Evolutionary conservation across 257 asterid genomes (phyloP).

Genomic region (Solanum piurae): DNA sequence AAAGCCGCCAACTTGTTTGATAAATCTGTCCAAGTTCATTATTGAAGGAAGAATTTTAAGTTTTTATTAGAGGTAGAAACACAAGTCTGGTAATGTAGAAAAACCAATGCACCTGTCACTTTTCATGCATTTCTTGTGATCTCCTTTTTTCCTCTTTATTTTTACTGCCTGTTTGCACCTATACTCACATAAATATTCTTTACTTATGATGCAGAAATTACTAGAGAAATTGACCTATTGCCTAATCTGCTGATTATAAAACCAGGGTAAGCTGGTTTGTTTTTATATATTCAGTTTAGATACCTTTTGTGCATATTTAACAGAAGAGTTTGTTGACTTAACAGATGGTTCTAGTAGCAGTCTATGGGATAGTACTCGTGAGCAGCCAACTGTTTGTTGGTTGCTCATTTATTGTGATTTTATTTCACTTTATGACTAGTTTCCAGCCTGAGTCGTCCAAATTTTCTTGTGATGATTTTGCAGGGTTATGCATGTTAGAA

Average conservation of each 20-base stretch:
- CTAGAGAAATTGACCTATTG: slow-evolving; percentile 18
- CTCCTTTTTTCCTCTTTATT: slow-evolving; percentile 21
- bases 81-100: not conserved
- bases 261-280: slow-evolving; percentile 33
- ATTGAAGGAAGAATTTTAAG: not conserved
- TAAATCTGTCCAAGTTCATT: not conserved
- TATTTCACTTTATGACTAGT: slow-evolving; percentile 18
- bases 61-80: not conserved
- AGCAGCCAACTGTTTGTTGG: slow-evolving; percentile 54
- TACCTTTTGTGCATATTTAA: not conserved
- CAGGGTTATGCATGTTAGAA: not conserved
- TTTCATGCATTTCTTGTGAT: slow-evolving; percentile 64
- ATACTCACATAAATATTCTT: not conserved
- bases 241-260: slow-evolving; percentile 22
- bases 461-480: slow-evolving; percentile 22
- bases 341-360: slow-evolving; percentile 12
- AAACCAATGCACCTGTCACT: slow-evolving; percentile 16
- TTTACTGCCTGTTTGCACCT: not conserved
- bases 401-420: slow-evolving; percentile 38
- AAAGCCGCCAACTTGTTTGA: slow-evolving; percentile 1
- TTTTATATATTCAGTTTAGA: not conserved
- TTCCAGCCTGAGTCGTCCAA: slow-evolving; percentile 11
- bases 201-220: slow-evolving; percentile 38
- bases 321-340: not conserved
- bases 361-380: slow-evolving; percentile 34